These are phyloP conservation scores for Neopestalotiopsis sp. DNA, from an alignment of 2,329 filamentous ascomycete genomes.

Conservation along the genomic window DNA sequence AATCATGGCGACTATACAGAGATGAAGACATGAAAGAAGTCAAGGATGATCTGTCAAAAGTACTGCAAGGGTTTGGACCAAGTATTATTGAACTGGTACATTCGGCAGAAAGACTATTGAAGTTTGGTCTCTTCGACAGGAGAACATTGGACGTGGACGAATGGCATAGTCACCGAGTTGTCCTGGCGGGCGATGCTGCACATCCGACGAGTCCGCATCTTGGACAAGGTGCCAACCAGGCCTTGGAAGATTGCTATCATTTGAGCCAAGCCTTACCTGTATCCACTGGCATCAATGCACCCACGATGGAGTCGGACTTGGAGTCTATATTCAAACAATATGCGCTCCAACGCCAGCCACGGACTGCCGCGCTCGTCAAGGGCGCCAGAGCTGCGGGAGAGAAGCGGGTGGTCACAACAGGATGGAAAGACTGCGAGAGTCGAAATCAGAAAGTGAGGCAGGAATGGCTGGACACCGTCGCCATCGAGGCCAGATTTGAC, in stretches of 20 bases:
- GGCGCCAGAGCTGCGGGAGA: slow-evolving; percentile 27
- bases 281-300: background rate
- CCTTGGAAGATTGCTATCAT: slow-evolving; percentile 20
- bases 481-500: slow-evolving; percentile 8
- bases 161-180: slow-evolving; percentile 29
- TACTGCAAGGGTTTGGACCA: slow-evolving; percentile 26
- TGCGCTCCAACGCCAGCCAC: slow-evolving; percentile 28
- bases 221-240: slow-evolving; percentile 31
- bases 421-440: background rate
- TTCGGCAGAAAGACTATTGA: slow-evolving; percentile 29
- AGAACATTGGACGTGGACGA: slow-evolving; percentile 25
- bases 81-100: slow-evolving; percentile 24
- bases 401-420: slow-evolving; percentile 24
- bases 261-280: slow-evolving; percentile 12
- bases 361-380: slow-evolving; percentile 27
- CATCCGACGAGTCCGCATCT: slow-evolving; percentile 33
- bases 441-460: slow-evolving; percentile 3
- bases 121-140: slow-evolving; percentile 33
- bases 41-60: slow-evolving; percentile 20
- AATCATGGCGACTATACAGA: slow-evolving; percentile 29
- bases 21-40: slow-evolving; percentile 24
- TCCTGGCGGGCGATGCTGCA: slow-evolving; percentile 30
- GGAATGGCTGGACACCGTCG: slow-evolving; percentile 13
- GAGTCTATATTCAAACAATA: slow-evolving; percentile 6
- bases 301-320: background rate